A percentile compares a stretch with the other conserved stretches of the same genome.
These are phyloP conservation scores for Ceratorhiza oryzae-sativae DNA, from an alignment of 1,284 basidiomycete species.

Conservation along the genomic window DNA sequence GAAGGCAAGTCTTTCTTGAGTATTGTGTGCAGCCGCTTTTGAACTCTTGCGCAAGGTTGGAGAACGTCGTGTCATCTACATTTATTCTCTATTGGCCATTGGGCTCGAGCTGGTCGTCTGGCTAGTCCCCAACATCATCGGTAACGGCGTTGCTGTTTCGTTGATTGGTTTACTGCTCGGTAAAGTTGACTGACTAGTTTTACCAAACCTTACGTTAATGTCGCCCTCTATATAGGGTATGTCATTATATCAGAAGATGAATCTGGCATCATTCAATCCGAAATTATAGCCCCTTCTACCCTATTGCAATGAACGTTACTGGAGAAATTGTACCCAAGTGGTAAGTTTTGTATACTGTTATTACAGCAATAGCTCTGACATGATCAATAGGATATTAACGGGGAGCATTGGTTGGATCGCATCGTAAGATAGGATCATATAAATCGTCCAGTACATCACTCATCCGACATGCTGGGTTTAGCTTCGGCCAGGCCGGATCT, in stretches of 20 bases:
- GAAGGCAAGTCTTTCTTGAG: slow-evolving; percentile 41
- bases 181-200: no score
- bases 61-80: slow-evolving; percentile 44
- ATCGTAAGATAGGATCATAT: slow-evolving; percentile 14
- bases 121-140: slow-evolving; percentile 46
- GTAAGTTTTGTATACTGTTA: background rate
- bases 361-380: background rate
- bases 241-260: background rate
- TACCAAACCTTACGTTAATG: no score
- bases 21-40: no score
- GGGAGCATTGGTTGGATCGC: slow-evolving; percentile 48
- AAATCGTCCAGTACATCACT: no score
- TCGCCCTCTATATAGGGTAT: background rate
- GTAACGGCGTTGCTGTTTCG: slow-evolving; percentile 46
- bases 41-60: slow-evolving; percentile 41
- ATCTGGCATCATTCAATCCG: no score
- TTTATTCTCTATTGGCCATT: slow-evolving; percentile 45
- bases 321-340: slow-evolving; percentile 46
- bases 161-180: slow-evolving; percentile 49
- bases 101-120: slow-evolving; percentile 47
- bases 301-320: slow-evolving; percentile 47
- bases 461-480: slow-evolving; percentile 30
- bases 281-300: slow-evolving; percentile 47
- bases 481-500: slow-evolving; percentile 47
- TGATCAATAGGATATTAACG: slow-evolving; percentile 45